Evolutionary conservation across 1,284 basidiomycete genomes (phyloP), one percentile per base, ranked within the genome.

Genomic region (Ustilago trichophora): DNA sequence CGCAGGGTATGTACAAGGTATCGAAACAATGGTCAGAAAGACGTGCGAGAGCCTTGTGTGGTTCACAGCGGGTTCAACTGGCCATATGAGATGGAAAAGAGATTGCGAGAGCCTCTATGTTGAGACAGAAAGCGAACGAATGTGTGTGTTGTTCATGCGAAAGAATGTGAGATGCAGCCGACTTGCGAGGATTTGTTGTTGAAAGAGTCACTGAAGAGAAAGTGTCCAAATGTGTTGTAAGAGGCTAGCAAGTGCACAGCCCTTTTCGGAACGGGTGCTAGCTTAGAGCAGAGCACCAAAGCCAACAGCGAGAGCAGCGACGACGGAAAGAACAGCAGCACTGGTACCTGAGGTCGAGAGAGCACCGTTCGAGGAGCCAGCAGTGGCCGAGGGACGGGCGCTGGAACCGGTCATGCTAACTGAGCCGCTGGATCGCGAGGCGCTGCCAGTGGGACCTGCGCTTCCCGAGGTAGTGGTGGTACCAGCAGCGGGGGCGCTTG

Each of bases 341-440:
- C 52, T 45, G 25, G 44, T 21, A 21, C 12, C 32, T 2, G 24
- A 19, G 31, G 25, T 22, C 4, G 53, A 47, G n/a, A 64, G 40
- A 16, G 60, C 60, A 18, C 48, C 53, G 40, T 56, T 63, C 26
- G 26, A 51, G 13, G 12, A 33, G 0, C 31, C 15, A 2, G 42
- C 16, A 27, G 33, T 18, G 11, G 55, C 46, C 15, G 45, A 37
- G 13, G 62, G 10, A 6, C 36, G n/a, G 22, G 34, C 22, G 27
- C 45, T 32, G 12, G 62, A 40, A 29, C 49, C 35, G 16, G 60
- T 56, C 38, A 27, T 47, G 59, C 46, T 62, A 12, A 34, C 48
- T 2, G 45, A 37, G 12, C 27, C 38, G 15, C 36, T 34, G 18
- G 60, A 40, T 33, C 29, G 42, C 27, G 59, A 50, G 16, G 44